These are phyloP conservation scores for Neonectria neomacrospora DNA, from an alignment of 2,329 filamentous ascomycete genomes.

Conservation along the genomic window DNA sequence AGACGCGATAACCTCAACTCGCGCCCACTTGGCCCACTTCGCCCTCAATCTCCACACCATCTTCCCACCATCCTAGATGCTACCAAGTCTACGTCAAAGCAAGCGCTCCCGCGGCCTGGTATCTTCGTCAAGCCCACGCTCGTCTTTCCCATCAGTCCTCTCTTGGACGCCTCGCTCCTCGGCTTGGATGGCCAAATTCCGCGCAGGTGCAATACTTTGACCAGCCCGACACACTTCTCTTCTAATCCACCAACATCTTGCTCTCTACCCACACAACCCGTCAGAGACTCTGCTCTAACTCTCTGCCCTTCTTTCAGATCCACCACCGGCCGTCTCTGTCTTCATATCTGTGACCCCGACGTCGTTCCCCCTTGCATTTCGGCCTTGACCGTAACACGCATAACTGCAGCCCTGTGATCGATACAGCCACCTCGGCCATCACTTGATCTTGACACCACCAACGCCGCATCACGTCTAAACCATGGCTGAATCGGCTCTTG, in stretches of 20 bases:
- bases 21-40: background rate
- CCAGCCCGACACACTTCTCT: slow-evolving; percentile 29
- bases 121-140: background rate
- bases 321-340: slow-evolving; percentile 35
- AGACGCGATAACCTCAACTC: slow-evolving; percentile 10
- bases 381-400: slow-evolving; percentile 23
- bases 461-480: slow-evolving; percentile 25
- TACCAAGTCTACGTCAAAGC: slow-evolving; percentile 5
- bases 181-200: background rate
- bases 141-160: background rate
- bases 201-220: background rate
- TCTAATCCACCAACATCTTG: background rate
- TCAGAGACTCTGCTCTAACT: slow-evolving; percentile 37
- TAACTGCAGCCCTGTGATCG: slow-evolving; percentile 26
- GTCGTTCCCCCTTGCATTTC: slow-evolving; percentile 30
- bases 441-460: slow-evolving; percentile 10
- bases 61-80: background rate
- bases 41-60: background rate
- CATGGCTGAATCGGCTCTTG: slow-evolving; percentile 61
- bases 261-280: background rate
- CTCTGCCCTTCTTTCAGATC: slow-evolving; percentile 35
- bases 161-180: background rate
- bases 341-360: slow-evolving; percentile 39
- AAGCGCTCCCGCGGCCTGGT: slow-evolving; percentile 3
- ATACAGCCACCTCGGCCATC: slow-evolving; percentile 14